These are phyloP conservation scores for Alternaria longipes DNA, from an alignment of 2,329 filamentous ascomycete species.

Conservation along the genomic window DNA sequence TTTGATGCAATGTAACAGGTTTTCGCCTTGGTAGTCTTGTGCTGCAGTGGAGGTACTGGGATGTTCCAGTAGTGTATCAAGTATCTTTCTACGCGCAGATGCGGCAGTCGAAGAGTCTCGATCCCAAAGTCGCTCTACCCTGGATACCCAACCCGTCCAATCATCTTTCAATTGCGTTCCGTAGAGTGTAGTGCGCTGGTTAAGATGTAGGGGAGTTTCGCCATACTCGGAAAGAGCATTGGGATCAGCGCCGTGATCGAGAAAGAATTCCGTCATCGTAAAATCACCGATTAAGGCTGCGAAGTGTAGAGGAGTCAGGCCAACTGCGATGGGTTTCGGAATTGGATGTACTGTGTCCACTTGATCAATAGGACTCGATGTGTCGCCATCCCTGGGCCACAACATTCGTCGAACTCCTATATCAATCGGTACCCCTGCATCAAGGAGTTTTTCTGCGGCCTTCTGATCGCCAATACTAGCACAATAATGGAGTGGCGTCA, in stretches of 20 bases:
- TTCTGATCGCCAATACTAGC: rapidly evolving
- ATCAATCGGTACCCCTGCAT: not conserved
- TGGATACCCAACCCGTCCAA: not conserved
- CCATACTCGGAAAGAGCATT: not conserved
- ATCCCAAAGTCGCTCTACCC: no score
- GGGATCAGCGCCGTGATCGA: not conserved
- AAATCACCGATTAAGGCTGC: not conserved
- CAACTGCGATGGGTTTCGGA: not conserved
- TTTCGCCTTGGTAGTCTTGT: no score
- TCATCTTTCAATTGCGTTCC: not conserved
- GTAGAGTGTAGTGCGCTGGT: not conserved
- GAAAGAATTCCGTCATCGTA: not conserved
- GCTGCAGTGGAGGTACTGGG: no score
- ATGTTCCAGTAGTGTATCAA: no score
- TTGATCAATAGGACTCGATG: rapidly evolving
- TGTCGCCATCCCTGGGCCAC: not conserved
- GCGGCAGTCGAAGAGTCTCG: no score
- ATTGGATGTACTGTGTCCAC: rapidly evolving
- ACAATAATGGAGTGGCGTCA: not conserved
- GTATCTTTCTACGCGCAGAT: no score
- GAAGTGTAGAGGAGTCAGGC: not conserved
- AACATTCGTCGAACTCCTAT: not conserved
- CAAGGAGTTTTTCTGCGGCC: not conserved
- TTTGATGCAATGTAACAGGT: no score
- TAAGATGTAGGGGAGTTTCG: constrained; percentile 1